Conservation (phyloP, 192 early-diverging fungal species). For the Coemansia sp. region DNA sequence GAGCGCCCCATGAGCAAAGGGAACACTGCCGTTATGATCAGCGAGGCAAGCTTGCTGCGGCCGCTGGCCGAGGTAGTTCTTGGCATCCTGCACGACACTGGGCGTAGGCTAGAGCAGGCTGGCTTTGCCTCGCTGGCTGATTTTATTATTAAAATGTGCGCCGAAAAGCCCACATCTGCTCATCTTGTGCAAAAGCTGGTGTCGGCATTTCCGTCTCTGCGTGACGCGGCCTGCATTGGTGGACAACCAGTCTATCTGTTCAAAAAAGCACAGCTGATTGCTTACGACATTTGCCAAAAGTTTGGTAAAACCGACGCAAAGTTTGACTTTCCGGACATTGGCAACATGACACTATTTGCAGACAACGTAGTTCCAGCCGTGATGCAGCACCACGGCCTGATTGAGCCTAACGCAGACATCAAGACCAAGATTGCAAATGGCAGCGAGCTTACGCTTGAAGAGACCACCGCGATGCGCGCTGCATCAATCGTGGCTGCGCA, state of each 20-base stretch:
- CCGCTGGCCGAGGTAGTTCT: slow-evolving; percentile 63
- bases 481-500: slow-evolving; percentile 65
- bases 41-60: slow-evolving; percentile 58
- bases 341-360: slow-evolving; percentile 63
- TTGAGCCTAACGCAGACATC: slow-evolving; percentile 47
- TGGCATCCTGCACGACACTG: slow-evolving; percentile 66
- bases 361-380: slow-evolving; percentile 74
- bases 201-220: slow-evolving; percentile 63
- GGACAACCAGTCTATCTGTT: slow-evolving; percentile 62
- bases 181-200: slow-evolving; percentile 59
- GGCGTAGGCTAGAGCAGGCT: slow-evolving; percentile 55
- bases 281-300: slow-evolving; percentile 57
- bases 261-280: slow-evolving; percentile 73
- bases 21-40: slow-evolving; percentile 57
- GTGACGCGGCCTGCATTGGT: slow-evolving; percentile 56
- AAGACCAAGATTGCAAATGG: slow-evolving; percentile 45
- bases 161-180: slow-evolving; percentile 49
- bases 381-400: slow-evolving; percentile 55
- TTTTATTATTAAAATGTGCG: slow-evolving; percentile 65
- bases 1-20: slow-evolving; percentile 55
- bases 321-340: slow-evolving; percentile 67
- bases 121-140: slow-evolving; percentile 63
- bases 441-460: slow-evolving; percentile 48
- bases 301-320: slow-evolving; percentile 53
- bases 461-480: slow-evolving; percentile 62